Evolutionary conservation across 2,329 filamentous ascomycete species (phyloP), one percentile per base, ranked within the genome.

Genomic region (Fusarium equiseti): DNA sequence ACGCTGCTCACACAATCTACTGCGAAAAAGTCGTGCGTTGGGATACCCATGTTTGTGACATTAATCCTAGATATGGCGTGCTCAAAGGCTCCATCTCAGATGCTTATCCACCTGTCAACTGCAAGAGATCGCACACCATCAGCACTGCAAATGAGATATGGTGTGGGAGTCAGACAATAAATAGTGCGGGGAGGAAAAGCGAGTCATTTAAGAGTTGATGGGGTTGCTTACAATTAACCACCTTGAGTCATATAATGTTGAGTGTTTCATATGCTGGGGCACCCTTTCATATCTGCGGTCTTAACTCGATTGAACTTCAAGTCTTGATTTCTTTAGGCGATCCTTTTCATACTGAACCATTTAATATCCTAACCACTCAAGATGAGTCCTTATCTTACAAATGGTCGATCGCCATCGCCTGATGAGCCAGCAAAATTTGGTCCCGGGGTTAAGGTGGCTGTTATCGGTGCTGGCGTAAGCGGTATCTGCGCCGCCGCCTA

Each of bases 381-480:
- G 20, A 74, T 75, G 73, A 70, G 68, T 53, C 70, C 72, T 22
- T 67, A 45, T 42, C 52, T 63, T 3, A 55, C 40, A 2, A 68
- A 65, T 12, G 63, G 59, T 10, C 49, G 44, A 31, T 62, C 59
- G 12, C 48, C 70, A 12, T 31, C 64, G 0, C 40, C 57, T 0
- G 29, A 58, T 20, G 50, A 35, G 5, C 3, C 55, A 0, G 15
- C 15, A 29, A 59, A 49, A 2, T 75, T 75, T 10, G 50, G 70
- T 3, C 60, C 55, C 0, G 58, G 48, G 0, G 68, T 56, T 29
- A 68, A 60, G 46, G 81, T 83, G 1, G 81, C 80, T 1, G 79
- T 83, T 3, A 74, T 83, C 40, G 81, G 81, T 6, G 79, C 81
- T 8, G 81, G 81, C 3, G 79, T 83, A 24, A 82, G 80, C 48